These are phyloP conservation scores for Pyricularia grisea DNA, from an alignment of 2,329 filamentous ascomycete species.

Conservation along the genomic window DNA sequence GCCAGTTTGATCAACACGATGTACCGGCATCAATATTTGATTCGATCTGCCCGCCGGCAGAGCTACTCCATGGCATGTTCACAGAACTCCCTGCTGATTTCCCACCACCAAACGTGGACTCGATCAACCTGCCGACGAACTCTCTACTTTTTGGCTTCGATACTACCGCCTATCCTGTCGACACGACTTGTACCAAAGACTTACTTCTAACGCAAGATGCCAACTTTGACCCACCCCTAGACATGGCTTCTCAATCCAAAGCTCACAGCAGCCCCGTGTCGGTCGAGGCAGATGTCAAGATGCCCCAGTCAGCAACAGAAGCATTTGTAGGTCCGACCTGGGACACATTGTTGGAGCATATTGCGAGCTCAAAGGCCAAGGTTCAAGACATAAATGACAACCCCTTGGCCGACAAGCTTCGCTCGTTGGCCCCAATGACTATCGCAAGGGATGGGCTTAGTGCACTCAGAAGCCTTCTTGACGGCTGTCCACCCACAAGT, in stretches of 20 bases:
- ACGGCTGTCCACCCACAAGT: conserved; percentile 24
- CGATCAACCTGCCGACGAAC: conserved; percentile 20
- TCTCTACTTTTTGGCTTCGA: conserved; percentile 26
- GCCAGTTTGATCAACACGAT: conserved; percentile 4
- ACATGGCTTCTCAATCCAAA: neutral
- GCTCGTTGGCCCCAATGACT: conserved; percentile 24
- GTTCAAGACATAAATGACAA: conserved; percentile 30
- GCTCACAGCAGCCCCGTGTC: neutral
- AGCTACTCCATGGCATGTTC: conserved; percentile 20
- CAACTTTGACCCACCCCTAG: neutral
- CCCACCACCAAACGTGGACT: conserved; percentile 19
- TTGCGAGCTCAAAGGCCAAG: conserved; percentile 33
- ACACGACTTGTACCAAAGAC: conserved; percentile 20
- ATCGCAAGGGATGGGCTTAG: conserved; percentile 32
- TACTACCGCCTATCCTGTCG: conserved; percentile 14
- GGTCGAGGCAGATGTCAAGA: neutral
- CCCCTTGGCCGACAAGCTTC: conserved; percentile 29
- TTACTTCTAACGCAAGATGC: conserved; percentile 20
- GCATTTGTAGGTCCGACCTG: conserved; percentile 32
- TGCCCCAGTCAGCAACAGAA: conserved; percentile 4
- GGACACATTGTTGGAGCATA: conserved; percentile 35
- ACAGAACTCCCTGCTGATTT: conserved; percentile 34
- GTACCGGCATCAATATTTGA: conserved; percentile 11
- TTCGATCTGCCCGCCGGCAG: conserved; percentile 15
- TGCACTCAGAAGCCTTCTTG: conserved; percentile 27